Evolutionary conservation across 1,284 basidiomycete genomes (phyloP).

Genomic region (Irpex sp.): DNA sequence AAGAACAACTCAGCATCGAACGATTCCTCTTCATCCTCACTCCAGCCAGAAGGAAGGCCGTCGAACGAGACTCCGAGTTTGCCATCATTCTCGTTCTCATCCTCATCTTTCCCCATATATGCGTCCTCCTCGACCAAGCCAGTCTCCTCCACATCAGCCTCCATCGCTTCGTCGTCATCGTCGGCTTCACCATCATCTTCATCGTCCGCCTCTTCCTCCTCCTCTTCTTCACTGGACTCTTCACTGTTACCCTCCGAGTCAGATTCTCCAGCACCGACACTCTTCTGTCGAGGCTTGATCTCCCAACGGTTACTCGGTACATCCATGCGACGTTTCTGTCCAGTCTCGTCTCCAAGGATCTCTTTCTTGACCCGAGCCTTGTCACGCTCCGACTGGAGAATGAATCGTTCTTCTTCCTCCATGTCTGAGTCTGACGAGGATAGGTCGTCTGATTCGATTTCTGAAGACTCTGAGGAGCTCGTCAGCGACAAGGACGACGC

Average conservation of each 20-base stretch:
- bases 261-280: conserved; percentile 54
- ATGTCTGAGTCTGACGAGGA: conserved; percentile 13
- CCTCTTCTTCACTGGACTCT: conserved; percentile 29
- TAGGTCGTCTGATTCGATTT: conserved; percentile 21
- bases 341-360: conserved; percentile 27
- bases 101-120: conserved; percentile 17
- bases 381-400: conserved; percentile 32
- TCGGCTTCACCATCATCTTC: conserved; percentile 41
- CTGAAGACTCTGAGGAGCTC: conserved; percentile 25
- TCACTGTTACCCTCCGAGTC: conserved; percentile 31
- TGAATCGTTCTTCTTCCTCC: conserved; percentile 59
- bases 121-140: conserved; percentile 31
- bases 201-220: conserved; percentile 30
- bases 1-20: conserved; percentile 81
- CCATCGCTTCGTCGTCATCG: conserved; percentile 30
- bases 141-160: conserved; percentile 42
- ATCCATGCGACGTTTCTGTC: conserved; percentile 41
- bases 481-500: conserved; percentile 24
- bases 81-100: conserved; percentile 28
- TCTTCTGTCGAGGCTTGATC: conserved; percentile 63
- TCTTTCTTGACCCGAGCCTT: conserved; percentile 17
- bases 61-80: conserved; percentile 39
- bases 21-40: conserved; percentile 60
- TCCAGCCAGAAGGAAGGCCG: conserved; percentile 49
- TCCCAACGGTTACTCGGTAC: conserved; percentile 54